Evolutionary conservation across 768 basidiomycete species (phyloP).

Genomic region (Tricholoma sp.): DNA sequence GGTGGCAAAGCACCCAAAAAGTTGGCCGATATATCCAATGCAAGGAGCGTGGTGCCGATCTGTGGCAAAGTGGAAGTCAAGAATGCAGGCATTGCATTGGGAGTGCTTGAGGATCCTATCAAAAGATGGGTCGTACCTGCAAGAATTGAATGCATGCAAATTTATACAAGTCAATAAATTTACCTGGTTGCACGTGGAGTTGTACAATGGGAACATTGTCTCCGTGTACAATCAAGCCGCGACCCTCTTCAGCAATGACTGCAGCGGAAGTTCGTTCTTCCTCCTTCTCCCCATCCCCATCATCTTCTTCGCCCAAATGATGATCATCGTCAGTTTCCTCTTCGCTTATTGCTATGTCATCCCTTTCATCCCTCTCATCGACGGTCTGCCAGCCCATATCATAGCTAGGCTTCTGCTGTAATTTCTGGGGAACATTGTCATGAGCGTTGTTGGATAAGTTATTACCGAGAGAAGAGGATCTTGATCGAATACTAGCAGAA

Average conservation of each 20-base stretch:
- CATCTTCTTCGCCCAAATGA: conserved; percentile 41
- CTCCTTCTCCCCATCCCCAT: conserved; percentile 44
- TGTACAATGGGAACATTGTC: conserved; percentile 55
- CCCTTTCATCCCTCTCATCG: conserved; percentile 45
- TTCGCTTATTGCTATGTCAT: conserved; percentile 19
- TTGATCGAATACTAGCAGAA: conserved; percentile 57
- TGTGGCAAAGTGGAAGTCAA: conserved; percentile 65
- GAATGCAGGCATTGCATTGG: conserved; percentile 73
- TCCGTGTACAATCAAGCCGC: conserved; percentile 76
- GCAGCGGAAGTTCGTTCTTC: conserved; percentile 74
- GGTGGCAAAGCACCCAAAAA: conserved; percentile 81
- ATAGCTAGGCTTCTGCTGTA: conserved; percentile 66
- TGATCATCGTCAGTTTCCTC: conserved; percentile 38
- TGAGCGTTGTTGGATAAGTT: conserved; percentile 32
- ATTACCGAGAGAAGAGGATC: conserved; percentile 63
- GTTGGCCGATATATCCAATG: conserved; percentile 90
- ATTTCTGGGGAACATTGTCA: conserved; percentile 38
- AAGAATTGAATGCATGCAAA: conserved; percentile 7
- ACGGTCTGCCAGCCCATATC: conserved; percentile 72
- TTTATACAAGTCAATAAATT: conserved; percentile 20
- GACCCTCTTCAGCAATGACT: conserved; percentile 79
- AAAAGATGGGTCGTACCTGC: conserved; percentile 92
- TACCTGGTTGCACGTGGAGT: conserved; percentile 70
- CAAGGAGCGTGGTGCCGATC: conserved; percentile 75
- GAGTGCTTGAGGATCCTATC: conserved; percentile 74